These are phyloP conservation scores for Boechera divaricarpa DNA, from an alignment of 345 rosid genomes.

Conservation along the genomic window DNA sequence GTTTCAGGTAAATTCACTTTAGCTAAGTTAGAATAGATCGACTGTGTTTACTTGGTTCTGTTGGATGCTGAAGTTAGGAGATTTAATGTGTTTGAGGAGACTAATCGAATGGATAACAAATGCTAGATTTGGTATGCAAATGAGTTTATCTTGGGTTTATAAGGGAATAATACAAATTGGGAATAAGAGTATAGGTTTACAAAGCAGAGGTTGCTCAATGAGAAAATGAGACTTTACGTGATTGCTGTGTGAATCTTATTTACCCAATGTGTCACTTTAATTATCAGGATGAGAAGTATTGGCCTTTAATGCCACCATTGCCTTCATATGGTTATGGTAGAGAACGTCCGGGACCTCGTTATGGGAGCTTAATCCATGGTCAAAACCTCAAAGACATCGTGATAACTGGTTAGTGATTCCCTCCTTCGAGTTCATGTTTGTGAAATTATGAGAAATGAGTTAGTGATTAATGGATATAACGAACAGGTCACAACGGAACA, in stretches of 20 bases:
- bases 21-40: neutral
- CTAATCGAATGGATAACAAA: neutral
- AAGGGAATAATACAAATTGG: neutral
- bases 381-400: slow-evolving; percentile 73
- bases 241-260: neutral
- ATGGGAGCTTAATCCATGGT: slow-evolving; percentile 74
- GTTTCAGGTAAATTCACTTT: neutral
- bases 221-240: slow-evolving; percentile 4
- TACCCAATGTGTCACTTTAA: neutral
- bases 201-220: slow-evolving; percentile 4
- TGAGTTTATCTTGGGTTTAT: neutral
- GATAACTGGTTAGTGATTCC: slow-evolving; percentile 57
- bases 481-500: slow-evolving; percentile 91
- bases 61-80: neutral
- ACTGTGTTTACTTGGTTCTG: slow-evolving; percentile 11
- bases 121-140: neutral
- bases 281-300: slow-evolving; percentile 61
- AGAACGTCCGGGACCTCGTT: slow-evolving; percentile 74
- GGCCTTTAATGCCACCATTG: slow-evolving; percentile 72
- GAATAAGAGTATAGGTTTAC: neutral
- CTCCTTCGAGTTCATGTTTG: slow-evolving; percentile 11
- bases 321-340: slow-evolving; percentile 78
- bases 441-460: slow-evolving; percentile 50
- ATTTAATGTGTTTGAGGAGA: neutral
- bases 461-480: slow-evolving; percentile 7